Evolutionary conservation across 192 early-diverging fungal genomes (phyloP).

Genomic region (Coemansia sp.): DNA sequence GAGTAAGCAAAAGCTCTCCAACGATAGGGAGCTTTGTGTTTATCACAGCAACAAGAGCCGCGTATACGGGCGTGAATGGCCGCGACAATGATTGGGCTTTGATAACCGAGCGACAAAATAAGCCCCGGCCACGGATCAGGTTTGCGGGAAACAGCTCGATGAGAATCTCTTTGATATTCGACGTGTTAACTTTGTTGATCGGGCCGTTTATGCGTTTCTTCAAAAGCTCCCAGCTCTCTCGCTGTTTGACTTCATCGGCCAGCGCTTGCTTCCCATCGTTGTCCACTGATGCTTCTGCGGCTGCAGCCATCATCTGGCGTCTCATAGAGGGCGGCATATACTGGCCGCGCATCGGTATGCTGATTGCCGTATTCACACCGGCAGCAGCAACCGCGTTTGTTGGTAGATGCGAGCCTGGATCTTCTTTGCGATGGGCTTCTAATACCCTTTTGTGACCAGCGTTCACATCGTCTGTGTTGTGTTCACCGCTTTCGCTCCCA

Average conservation of each 20-base stretch:
- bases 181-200: slow-evolving; percentile 91
- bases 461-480: neutral
- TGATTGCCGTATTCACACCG: neutral
- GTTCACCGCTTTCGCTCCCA: neutral
- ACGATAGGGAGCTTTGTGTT: slow-evolving; percentile 94
- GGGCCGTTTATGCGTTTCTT: slow-evolving; percentile 94
- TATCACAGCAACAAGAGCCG: slow-evolving; percentile 80
- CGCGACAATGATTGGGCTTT: slow-evolving; percentile 84
- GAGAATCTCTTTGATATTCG: slow-evolving; percentile 88
- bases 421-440: neutral
- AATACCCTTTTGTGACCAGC: neutral
- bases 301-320: slow-evolving; percentile 63
- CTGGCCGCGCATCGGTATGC: slow-evolving; percentile 16
- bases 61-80: slow-evolving; percentile 91
- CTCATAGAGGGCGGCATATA: slow-evolving; percentile 86
- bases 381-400: neutral
- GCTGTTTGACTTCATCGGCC: slow-evolving; percentile 55
- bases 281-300: slow-evolving; percentile 18
- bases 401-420: neutral
- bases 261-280: neutral
- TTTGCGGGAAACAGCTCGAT: slow-evolving; percentile 90
- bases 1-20: slow-evolving; percentile 81
- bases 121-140: slow-evolving; percentile 87
- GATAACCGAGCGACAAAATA: slow-evolving; percentile 82
- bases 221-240: slow-evolving; percentile 89